Evolutionary conservation across 2,329 filamentous ascomycete species (phyloP), one percentile per base, ranked within the genome.

Genomic region (Nemania diffusa): DNA sequence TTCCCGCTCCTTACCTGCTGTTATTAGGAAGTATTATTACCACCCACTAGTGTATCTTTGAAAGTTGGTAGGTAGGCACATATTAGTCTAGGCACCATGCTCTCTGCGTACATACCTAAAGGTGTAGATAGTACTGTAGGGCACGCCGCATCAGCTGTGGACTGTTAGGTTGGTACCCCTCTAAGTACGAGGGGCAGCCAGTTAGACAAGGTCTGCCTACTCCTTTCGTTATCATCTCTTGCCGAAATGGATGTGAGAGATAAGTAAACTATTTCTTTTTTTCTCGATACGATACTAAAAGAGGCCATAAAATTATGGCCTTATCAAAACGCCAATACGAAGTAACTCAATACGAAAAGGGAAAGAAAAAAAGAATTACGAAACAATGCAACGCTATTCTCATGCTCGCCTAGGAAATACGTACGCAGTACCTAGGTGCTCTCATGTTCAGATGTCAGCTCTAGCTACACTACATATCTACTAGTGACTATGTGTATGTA

Each of bases 361-460:
- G 11, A 22, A 11, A 26, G 46, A 65, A 51, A 44, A 22, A 59
- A 52, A 66, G 8, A 22, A 32, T 48, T 40, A 7, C 40, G 51
- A 57, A 52, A 60, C 50, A 37, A 65, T 34, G 46, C 52, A 37
- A 57, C 57, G 46, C 52, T 32, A 48, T 32, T n/a, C 11, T 29
- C 32, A 57, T 58, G 46, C 40, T 63, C 46, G 63, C 52, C 52
- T 57, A 56, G 52, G 24, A 22, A 20, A 13, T 24, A 34, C 11
- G 37, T 40, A 44, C 11, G 17, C 20, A 44, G 5, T 20, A 44
- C 3, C 5, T 20, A 17, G 40, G 40, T 34, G 26, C 27, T 29
- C 51, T 65, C 42, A 62, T 65, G 6, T 57, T 59, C 50, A 46
- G 50, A 32, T 56, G 40, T 32, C 50, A 42, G 40, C 53, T 66